Base-by-base conservation (phyloP, 2,329 filamentous ascomycete species). In the Penicillium brevicompactum region DNA sequence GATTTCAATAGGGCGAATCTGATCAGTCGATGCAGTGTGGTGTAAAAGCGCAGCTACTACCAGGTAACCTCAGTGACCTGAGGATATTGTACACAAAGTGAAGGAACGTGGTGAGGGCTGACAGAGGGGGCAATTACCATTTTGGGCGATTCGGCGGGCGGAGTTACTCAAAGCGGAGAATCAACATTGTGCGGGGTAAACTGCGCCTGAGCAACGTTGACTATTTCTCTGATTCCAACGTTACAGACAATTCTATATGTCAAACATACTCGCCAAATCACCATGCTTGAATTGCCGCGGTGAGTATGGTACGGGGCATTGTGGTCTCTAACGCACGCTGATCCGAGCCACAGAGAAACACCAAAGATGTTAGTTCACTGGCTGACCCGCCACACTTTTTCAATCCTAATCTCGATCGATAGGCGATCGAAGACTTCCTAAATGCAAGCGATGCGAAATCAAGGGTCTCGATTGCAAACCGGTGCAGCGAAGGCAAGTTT, bases 361-460 rank as follows among this genome's bases (percentile, higher is more conserved):
- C n/a, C 55, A 58, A 30, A 58, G 45, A 49, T 60, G 58, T 60
- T 11, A 31, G 13, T 8, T 42, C 8, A 4, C 5, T 9, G 38
- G 32, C 3, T 1, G 1, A 24, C 2, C n/a, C 32, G 2, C 13
- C 10, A 18, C 27, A 24, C 46, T 31, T n/a, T 9, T 13, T 13
- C 2, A 22, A 16, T 5, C 14, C 46, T 49, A n/a, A 49, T 3
- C 2, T 1, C 0, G 5, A 2, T n/a, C 16, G 8, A 11, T 14
- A 63, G 61, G 59, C 24, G 60, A 64, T 32, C 63, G 58, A 22
- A 56, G 52, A 11, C 46, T 40, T 8, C 58, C 62, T 6, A 48
- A 51, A 32, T 64, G 62, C 37, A 45, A 40, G n/a, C 46, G 55
- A 41, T 64, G 62, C 37, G 47, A 63, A 9, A n/a, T 9, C 2